Percentiles rank a stretch among this genome's conserved stretches.
These are phyloP conservation scores for Boletus subcaerulescens DNA, from an alignment of 768 basidiomycete species.

Conservation along the genomic window DNA sequence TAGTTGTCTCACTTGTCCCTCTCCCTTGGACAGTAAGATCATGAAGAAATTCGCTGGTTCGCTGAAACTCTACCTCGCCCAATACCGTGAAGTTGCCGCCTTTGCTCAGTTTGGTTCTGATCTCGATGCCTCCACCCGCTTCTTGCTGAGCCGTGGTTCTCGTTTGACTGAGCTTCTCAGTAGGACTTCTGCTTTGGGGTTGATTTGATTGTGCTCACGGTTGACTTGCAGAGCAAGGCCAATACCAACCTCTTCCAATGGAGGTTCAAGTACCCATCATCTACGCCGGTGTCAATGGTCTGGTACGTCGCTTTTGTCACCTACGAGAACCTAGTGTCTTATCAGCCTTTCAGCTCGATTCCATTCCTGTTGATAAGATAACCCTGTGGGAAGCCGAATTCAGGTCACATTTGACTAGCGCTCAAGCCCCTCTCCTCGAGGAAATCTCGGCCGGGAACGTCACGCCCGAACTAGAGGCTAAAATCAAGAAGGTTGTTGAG, in stretches of 20 bases:
- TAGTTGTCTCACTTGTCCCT: background rate
- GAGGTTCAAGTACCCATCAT: conserved; percentile 98
- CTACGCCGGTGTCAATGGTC: conserved; percentile 99
- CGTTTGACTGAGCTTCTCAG: conserved; percentile 96
- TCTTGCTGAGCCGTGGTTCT: conserved; percentile 96
- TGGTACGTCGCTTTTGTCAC: conserved; percentile 48
- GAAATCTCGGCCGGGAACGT: conserved; percentile 84
- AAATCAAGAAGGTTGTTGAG: conserved; percentile 95
- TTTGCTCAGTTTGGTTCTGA: conserved; percentile 99
- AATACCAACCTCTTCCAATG: conserved; percentile 92
- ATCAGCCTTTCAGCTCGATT: conserved; percentile 62
- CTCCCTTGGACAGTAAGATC: conserved; percentile 65
- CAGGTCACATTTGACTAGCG: conserved; percentile 78
- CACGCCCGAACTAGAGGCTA: conserved; percentile 84
- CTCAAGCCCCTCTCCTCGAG: conserved; percentile 72
- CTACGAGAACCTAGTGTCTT: background rate
- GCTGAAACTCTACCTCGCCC: conserved; percentile 98
- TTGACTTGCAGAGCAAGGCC: conserved; percentile 78
- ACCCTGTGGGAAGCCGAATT: conserved; percentile 91
- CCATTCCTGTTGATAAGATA: conserved; percentile 93
- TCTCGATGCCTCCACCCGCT: conserved; percentile 98
- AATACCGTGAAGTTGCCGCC: conserved; percentile 99
- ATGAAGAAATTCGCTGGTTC: conserved; percentile 99
- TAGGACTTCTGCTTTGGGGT: conserved; percentile 33
- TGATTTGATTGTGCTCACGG: conserved; percentile 7